A percentile compares a stretch with the other conserved stretches of the same genome.
These are phyloP conservation scores for Fusarium sp. DNA, from an alignment of 2,329 filamentous ascomycete genomes.

Conservation along the genomic window DNA sequence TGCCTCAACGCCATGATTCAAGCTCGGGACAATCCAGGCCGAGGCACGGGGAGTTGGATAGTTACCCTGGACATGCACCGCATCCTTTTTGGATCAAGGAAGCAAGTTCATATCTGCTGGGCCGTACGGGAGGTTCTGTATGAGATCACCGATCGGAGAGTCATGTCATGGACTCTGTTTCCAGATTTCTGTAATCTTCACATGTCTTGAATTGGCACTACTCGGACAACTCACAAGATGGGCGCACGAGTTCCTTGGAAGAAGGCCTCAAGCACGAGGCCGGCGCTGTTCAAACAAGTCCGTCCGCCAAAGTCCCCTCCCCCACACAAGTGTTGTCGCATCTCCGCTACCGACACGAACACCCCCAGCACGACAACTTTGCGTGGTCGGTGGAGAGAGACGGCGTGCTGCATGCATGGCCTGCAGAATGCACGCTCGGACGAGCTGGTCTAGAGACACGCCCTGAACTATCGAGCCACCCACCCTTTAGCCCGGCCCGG, in stretches of 20 bases:
- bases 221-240: conserved; percentile 25
- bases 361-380: conserved; percentile 28
- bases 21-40: neutral
- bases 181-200: conserved; percentile 11
- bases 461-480: conserved; percentile 2
- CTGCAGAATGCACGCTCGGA: conserved; percentile 42
- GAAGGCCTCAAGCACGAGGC: conserved; percentile 14
- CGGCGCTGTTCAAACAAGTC: conserved; percentile 5
- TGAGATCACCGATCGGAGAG: conserved; percentile 12
- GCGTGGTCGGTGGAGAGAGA: conserved; percentile 31
- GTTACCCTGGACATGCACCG: neutral
- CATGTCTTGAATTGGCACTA: conserved; percentile 19
- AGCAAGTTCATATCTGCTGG: neutral
- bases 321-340: conserved; percentile 35
- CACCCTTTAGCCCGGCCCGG: conserved; percentile 14
- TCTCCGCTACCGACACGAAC: conserved; percentile 37
- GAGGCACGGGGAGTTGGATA: neutral
- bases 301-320: conserved; percentile 26
- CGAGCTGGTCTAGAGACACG: conserved; percentile 26
- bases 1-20: neutral
- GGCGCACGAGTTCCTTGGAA: conserved; percentile 21
- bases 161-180: neutral
- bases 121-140: neutral
- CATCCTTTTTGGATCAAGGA: neutral
- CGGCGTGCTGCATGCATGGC: conserved; percentile 39